Evolutionary conservation across 305 asterid genomes (phyloP), one percentile per base, ranked within the genome.

Genomic region (Fraxinus angustifolia): DNA sequence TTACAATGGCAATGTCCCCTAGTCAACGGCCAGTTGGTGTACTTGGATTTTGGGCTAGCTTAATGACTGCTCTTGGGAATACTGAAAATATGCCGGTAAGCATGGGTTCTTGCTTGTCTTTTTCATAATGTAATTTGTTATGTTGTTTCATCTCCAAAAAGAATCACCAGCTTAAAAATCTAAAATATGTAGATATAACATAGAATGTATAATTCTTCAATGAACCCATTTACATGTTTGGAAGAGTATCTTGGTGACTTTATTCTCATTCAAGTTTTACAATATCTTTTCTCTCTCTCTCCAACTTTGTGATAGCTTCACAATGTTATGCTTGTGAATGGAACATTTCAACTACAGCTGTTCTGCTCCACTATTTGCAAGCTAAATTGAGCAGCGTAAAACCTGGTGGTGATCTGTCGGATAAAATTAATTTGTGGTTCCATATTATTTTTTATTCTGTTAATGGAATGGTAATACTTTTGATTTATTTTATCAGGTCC

Each of bases 1-100:
- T 96, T 75, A 93, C 99, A 82, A 95, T 96, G 97, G 95, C 91
- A 82, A 96, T 96, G 99, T 96, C 99, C 80, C 99, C 99, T 74
- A 92, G 97, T 87, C 99, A 96, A 86, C 93, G 99, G 68, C 99
- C 99, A 77, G 98, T 93, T 14, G 99, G 99, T 83, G 99, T 96
- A 89, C 99, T 96, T 85, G 99, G 99, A 77, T 96, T 96, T 86
- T 96, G 99, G 99, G 94, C 99, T 80, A 94, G 98, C 89, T 91
- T 96, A 88, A 96, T 96, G 99, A 96, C 99, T 73, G 99, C 99
- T 30, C 97, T 96, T 74, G 99, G 99, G 85, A 96, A 96, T 88
- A 94, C 97, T 40, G 99, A 96, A 91, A 94, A 94, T 86, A 96
- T 96, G 99, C 94, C 98, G 77, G 99, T 94, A 87, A 94, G 97